These are phyloP conservation scores for Scutellaria galericulata DNA, from an alignment of 257 asterid genomes.

Conservation along the genomic window DNA sequence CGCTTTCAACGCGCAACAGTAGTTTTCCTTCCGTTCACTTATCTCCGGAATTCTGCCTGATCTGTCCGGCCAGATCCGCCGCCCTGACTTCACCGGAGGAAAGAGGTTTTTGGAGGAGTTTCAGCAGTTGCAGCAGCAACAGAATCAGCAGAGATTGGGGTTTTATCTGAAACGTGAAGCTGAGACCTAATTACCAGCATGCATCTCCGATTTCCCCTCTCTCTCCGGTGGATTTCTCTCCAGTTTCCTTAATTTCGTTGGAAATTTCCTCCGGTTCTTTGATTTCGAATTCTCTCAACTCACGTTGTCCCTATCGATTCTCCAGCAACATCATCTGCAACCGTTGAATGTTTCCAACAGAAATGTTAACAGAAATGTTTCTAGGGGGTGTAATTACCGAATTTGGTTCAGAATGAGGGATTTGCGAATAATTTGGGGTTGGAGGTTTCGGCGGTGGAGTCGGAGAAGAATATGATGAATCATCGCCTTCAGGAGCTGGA, in stretches of 20 bases:
- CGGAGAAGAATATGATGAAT: slow-evolving; percentile 62
- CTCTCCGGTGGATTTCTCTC: slow-evolving; percentile 61
- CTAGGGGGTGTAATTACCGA: slow-evolving; percentile 39
- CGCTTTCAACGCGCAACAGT: slow-evolving; percentile 36
- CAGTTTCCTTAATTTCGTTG: slow-evolving; percentile 42
- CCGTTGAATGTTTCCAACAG: slow-evolving; percentile 28
- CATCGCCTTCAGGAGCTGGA: slow-evolving; percentile 72
- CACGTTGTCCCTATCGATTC: slow-evolving; percentile 52
- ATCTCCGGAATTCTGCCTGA: slow-evolving; percentile 43
- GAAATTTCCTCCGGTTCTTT: slow-evolving; percentile 49
- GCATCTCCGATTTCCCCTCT: slow-evolving; percentile 62
- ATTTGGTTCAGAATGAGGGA: slow-evolving; percentile 41
- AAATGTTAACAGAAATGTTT: slow-evolving; percentile 28
- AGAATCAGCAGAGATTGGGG: slow-evolving; percentile 48
- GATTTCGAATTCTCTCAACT: slow-evolving; percentile 43
- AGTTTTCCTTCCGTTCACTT: slow-evolving; percentile 49
- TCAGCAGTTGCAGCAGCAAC: slow-evolving; percentile 53
- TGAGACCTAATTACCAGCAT: slow-evolving; percentile 57
- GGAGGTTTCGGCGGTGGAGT: slow-evolving; percentile 31
- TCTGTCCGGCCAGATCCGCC: slow-evolving; percentile 55
- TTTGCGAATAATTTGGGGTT: slow-evolving; percentile 28
- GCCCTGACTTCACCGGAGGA: slow-evolving; percentile 60
- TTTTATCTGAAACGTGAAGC: slow-evolving; percentile 72
- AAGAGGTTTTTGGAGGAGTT: slow-evolving; percentile 72
- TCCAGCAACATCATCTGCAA: slow-evolving; percentile 54